Base-by-base conservation (phyloP, 805 yeast species). In the Ogataea nakhonphanomensis region DNA sequence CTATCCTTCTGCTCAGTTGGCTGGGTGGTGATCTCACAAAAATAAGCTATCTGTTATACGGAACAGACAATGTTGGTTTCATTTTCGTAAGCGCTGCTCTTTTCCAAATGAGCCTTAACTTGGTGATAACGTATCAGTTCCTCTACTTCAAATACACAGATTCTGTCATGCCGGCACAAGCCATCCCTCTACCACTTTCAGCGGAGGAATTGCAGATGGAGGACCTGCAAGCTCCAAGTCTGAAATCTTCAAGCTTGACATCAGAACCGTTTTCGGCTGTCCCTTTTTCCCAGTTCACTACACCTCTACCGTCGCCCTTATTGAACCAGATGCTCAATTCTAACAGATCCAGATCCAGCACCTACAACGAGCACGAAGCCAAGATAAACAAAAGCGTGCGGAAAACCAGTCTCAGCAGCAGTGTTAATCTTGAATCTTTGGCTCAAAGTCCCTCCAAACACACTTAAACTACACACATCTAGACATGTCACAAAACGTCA, bases 1-100 rank as follows among this genome's bases (percentile, higher is more conserved):
- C 80, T 36, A 76, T 91, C 21, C 65, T 89, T 25, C 59, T 89
- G 26, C 63, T 88, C 13, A 81, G 90, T 54, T 89, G 97, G 97
- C 67, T 89, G 4, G 81, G 91, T 44, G 96, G 96, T 42, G 97
- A 89, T 63, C 67, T 82, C 29, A 74, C 87, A 27, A 90, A 90
- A 58, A 75, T 87, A 17, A 68, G 81, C 37, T 86, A 85, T 54
- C 66, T 86, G 38, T 52, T 84, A n/a, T 84, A 72, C 59, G 95
- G 95, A 11, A 84, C 93, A 1, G 74, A 73, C 39, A 73, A 84
- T 49, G 75, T 85, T 22, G 80, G 89, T 2, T 50, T 65, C 6
- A 67, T 84, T 6, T 85, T 85, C 57, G 70, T 84, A 7, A 55
- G 76, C 34, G 88, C 88, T 41, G 93, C 86, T 0, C 61, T 81